Percentiles rank a stretch among this genome's conserved stretches.
Evolutionary conservation across 192 early-diverging fungal genomes (phyloP).

Genomic region (Backusella sp.): DNA sequence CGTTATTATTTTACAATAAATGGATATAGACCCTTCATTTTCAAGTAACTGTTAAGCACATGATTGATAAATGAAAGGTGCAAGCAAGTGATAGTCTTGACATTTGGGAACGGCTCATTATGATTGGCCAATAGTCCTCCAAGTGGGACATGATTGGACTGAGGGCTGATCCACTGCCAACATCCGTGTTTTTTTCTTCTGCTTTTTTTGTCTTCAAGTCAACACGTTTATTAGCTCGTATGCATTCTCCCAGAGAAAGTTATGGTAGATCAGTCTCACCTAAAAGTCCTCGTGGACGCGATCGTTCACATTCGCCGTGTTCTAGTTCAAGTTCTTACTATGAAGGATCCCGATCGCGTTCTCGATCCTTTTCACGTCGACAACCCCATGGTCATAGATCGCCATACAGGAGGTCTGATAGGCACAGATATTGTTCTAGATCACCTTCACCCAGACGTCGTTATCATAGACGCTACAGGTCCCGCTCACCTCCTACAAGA

Average conservation of each 20-base stretch:
- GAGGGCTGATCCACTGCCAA: neutral
- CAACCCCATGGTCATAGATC: conserved; percentile 13
- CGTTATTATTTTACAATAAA: too few species aligned
- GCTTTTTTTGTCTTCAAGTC: neutral
- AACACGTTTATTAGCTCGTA: neutral
- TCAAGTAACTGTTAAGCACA: too few species aligned
- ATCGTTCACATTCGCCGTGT: neutral
- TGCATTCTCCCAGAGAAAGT: neutral
- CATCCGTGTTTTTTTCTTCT: neutral
- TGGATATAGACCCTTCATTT: too few species aligned
- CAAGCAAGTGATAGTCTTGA: neutral
- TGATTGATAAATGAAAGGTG: too few species aligned
- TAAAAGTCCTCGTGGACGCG: neutral
- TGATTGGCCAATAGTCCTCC: neutral
- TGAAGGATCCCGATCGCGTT: conserved; percentile 11
- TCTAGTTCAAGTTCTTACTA: neutral
- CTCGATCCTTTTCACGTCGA: conserved; percentile 18
- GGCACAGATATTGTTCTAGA: neutral
- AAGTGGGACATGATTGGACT: too few species aligned
- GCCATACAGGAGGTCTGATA: conserved; percentile 9
- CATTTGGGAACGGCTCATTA: too few species aligned
- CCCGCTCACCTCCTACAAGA: conserved; percentile 22
- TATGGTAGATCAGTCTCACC: neutral
- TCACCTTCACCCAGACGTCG: conserved; percentile 9
- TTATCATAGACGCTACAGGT: conserved; percentile 14